Evolutionary conservation across 1,139 yeast species (phyloP), one percentile per base, ranked within the genome.

Genomic region (Geotrichum carabidarum): DNA sequence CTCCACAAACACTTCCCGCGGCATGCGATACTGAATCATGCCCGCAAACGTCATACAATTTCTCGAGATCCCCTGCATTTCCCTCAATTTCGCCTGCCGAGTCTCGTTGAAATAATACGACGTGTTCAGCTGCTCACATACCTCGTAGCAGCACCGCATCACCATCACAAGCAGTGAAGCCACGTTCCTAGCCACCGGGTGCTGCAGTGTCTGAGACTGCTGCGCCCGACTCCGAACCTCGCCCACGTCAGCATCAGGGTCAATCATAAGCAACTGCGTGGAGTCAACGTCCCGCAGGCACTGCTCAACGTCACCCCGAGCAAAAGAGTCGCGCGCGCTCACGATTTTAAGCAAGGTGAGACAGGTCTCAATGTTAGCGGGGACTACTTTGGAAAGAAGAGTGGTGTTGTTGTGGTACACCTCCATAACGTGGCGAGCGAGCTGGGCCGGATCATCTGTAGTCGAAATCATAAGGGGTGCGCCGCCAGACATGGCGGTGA

Each of bases 1-100:
- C 34, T 50, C 52, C 12, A 31, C 52, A 50, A 50, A 50, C 27
- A 43, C 48, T 40, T 91, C 97, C 59, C 95, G 78, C 4, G 98
- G 96, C 95, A 93, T 89, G 67, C 87, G 83, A 71, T 88, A 91
- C 71, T 90, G 96, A 42, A 93, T 86, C 84, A 93, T 86, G 55
- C 98, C 98, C 11, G 98, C 96, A 69, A 86, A 94, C 2, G 91
- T 81, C 89, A 91, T 89, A 70, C 95, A 86, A 68, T 89, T 89
- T 67, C 83, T 85, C 4, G 96, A 91, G 59, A 86, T 78, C 49
- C 74, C 76, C 62, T 81, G 82, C 68, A 89, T 74, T 32, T 79
- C 78, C 46, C 76, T 74, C 48, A 81, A 78, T 57, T 80, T 82
- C 44, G 44, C 45, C 32, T 78, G 81, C 58, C 80, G 80, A 14